Evolutionary conservation across 2,329 filamentous ascomycete species (phyloP).

Genomic region (Diaporthe sp.): DNA sequence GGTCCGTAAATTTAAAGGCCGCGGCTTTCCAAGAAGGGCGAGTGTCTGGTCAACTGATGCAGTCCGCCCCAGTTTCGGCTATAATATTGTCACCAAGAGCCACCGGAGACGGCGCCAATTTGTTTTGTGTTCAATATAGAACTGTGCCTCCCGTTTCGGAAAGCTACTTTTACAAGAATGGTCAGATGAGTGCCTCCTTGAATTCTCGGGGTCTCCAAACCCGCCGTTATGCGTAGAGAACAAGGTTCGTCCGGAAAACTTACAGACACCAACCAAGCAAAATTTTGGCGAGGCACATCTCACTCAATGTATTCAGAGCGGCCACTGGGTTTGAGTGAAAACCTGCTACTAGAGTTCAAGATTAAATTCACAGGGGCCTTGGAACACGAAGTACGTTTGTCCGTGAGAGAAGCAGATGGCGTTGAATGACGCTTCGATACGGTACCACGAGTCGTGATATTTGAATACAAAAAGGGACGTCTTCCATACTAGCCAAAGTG

Average conservation of each 20-base stretch:
- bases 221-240: background rate
- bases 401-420: background rate
- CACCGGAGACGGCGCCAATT: background rate
- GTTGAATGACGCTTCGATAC: conserved; percentile 2
- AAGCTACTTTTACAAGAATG: background rate
- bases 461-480: background rate
- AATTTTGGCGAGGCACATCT: background rate
- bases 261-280: background rate
- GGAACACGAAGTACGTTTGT: background rate
- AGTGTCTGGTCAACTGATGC: background rate
- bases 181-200: background rate
- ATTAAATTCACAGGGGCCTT: background rate
- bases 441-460: no score
- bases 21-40: background rate
- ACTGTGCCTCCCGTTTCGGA: background rate
- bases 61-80: background rate
- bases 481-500: background rate
- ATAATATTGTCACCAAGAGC: background rate
- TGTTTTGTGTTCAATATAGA: background rate
- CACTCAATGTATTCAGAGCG: background rate
- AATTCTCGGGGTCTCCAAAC: background rate
- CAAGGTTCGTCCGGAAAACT: conserved; percentile 32
- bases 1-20: background rate
- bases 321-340: no score
- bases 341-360: background rate